Percentiles rank a stretch among this genome's conserved stretches.
Conservation (phyloP, 495 filamentous ascomycete genomes). For the Aspergillus conjunctus region DNA sequence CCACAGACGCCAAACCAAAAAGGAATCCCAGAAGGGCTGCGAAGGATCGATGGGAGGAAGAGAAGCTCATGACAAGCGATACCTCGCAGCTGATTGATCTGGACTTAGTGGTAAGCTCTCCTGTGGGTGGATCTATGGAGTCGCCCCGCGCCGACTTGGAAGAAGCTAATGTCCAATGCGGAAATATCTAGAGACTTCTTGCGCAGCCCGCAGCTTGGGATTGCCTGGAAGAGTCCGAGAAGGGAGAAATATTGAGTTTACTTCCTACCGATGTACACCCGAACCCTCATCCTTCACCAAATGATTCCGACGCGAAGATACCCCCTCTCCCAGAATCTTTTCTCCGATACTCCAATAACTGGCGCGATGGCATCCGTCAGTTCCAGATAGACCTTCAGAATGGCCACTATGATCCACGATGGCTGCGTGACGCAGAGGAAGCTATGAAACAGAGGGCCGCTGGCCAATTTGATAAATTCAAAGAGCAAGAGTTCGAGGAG, state of each 20-base stretch:
- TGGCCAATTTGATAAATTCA: constrained; percentile 71
- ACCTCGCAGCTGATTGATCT: constrained; percentile 56
- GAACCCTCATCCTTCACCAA: constrained; percentile 34
- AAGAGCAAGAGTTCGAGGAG: constrained; percentile 64
- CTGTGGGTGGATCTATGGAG: background rate
- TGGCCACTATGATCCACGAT: constrained; percentile 65
- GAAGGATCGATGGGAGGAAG: constrained; percentile 46
- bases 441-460: constrained; percentile 62
- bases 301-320: constrained; percentile 38
- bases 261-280: constrained; percentile 56
- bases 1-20: constrained; percentile 33
- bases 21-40: constrained; percentile 37
- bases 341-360: constrained; percentile 53
- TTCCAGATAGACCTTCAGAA: constrained; percentile 62
- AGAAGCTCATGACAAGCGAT: constrained; percentile 56
- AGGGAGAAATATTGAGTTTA: constrained; percentile 53
- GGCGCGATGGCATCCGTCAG: constrained; percentile 51
- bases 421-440: constrained; percentile 63
- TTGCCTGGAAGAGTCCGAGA: constrained; percentile 56
- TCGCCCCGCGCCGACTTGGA: constrained; percentile 11
- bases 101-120: constrained; percentile 57
- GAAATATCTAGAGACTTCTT: constrained; percentile 52
- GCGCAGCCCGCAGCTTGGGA: constrained; percentile 60
- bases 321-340: constrained; percentile 47
- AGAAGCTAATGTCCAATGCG: constrained; percentile 6